Evolutionary conservation across 1,284 basidiomycete genomes (phyloP).

Genomic region (Gomphus sp.): DNA sequence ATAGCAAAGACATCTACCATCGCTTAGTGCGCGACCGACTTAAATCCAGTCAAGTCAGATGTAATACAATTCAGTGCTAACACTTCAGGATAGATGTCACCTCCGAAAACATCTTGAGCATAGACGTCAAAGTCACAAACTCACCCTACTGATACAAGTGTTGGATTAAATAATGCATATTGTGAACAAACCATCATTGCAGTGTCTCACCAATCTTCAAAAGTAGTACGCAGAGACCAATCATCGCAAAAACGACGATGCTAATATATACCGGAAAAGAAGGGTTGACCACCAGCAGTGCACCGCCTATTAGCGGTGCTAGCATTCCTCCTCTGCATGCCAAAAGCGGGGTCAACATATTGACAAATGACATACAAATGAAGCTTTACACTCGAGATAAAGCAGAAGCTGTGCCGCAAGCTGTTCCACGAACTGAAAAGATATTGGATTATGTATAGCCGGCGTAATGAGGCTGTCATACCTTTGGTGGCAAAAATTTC

Average conservation of each 20-base stretch:
- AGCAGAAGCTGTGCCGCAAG: slow-evolving; percentile 86
- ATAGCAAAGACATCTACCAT: too few species aligned
- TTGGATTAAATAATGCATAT: too few species aligned
- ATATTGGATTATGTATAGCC: not conserved
- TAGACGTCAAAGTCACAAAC: too few species aligned
- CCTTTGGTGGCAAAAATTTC: slow-evolving; percentile 81
- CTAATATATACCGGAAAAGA: slow-evolving; percentile 77
- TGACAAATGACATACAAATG: slow-evolving; percentile 3
- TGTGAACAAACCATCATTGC: not conserved
- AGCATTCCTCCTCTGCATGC: slow-evolving; percentile 76
- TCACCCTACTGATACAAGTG: too few species aligned
- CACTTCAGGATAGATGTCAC: not conserved
- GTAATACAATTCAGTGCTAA: not conserved
- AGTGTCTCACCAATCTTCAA: slow-evolving; percentile 31
- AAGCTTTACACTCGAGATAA: slow-evolving; percentile 73
- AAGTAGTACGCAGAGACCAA: slow-evolving; percentile 58
- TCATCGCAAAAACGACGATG: slow-evolving; percentile 59
- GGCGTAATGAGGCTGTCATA: slow-evolving; percentile 18
- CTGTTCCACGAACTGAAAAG: slow-evolving; percentile 70
- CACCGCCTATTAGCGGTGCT: slow-evolving; percentile 78
- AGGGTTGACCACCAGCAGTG: slow-evolving; percentile 62
- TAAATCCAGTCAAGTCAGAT: too few species aligned
- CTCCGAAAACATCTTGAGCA: not conserved
- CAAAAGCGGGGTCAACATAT: not conserved
- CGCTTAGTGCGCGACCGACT: too few species aligned